Evolutionary conservation across 2,329 filamentous ascomycete species (phyloP).

Genomic region (Gnomoniopsis smithogilvyi): DNA sequence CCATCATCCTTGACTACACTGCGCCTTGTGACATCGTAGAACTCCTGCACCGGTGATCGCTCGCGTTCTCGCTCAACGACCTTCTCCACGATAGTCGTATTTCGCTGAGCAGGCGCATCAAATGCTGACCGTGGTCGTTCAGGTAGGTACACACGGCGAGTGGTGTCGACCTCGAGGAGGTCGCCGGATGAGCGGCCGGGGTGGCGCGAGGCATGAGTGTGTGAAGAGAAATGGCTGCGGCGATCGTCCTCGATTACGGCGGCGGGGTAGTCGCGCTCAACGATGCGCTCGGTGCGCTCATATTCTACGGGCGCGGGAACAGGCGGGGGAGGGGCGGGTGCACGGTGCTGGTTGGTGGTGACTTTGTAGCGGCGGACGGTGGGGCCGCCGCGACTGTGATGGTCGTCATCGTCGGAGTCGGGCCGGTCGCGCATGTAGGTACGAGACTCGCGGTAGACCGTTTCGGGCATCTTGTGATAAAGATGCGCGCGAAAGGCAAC

Average conservation of each 20-base stretch:
- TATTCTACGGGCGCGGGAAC: slow-evolving; percentile 29
- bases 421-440: slow-evolving; percentile 27
- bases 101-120: slow-evolving; percentile 32
- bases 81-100: slow-evolving; percentile 28
- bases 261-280: slow-evolving; percentile 26
- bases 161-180: slow-evolving; percentile 35
- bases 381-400: slow-evolving; percentile 35
- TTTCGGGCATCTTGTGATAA: slow-evolving; percentile 26
- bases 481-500: slow-evolving; percentile 8
- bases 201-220: slow-evolving; percentile 18
- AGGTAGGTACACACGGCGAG: slow-evolving; percentile 39
- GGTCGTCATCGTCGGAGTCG: slow-evolving; percentile 41
- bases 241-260: slow-evolving; percentile 45
- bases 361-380: slow-evolving; percentile 55
- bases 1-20: slow-evolving; percentile 22
- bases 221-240: slow-evolving; percentile 39
- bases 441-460: slow-evolving; percentile 32
- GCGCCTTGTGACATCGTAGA: slow-evolving; percentile 14
- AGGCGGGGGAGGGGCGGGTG: neutral
- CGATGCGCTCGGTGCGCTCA: slow-evolving; percentile 34
- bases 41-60: slow-evolving; percentile 16
- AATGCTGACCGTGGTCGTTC: slow-evolving; percentile 51
- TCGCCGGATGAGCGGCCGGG: slow-evolving; percentile 37
- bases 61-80: slow-evolving; percentile 28
- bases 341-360: slow-evolving; percentile 26